Evolutionary conservation across 2,329 filamentous ascomycete genomes (phyloP).

Genomic region (Boeremia exigua): DNA sequence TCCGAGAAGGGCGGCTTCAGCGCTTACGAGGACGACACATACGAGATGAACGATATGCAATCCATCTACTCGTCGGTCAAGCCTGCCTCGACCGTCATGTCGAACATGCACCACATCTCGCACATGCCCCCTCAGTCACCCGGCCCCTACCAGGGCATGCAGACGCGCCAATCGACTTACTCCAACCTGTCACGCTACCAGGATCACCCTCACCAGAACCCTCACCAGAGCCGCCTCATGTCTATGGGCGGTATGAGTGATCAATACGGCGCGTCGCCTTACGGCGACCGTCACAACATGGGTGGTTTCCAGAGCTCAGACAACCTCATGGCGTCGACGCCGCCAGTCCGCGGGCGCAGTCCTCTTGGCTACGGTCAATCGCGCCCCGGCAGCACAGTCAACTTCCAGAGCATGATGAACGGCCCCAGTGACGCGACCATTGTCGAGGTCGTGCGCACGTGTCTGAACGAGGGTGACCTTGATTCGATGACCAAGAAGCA

Average conservation of each 20-base stretch:
- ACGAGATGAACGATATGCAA: constrained; percentile 98
- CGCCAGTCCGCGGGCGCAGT: constrained; percentile 53
- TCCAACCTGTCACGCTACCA: constrained; percentile 69
- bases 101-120: constrained; percentile 74
- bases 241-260: constrained; percentile 64
- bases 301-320: constrained; percentile 53
- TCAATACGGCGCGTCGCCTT: constrained; percentile 45
- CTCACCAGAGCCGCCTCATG: constrained; percentile 63
- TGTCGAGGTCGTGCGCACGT: constrained; percentile 80
- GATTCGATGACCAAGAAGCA: constrained; percentile 99
- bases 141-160: constrained; percentile 69
- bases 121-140: constrained; percentile 84
- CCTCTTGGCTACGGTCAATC: constrained; percentile 57
- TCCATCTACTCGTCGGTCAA: constrained; percentile 94
- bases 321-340: constrained; percentile 48
- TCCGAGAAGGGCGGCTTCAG: constrained; percentile 67
- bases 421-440: constrained; percentile 83
- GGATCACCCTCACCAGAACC: constrained; percentile 64
- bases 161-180: constrained; percentile 74
- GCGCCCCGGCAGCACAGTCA: constrained; percentile 61
- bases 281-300: constrained; percentile 47
- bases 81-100: constrained; percentile 83
- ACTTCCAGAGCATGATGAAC: constrained; percentile 63
- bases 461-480: constrained; percentile 86
- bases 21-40: constrained; percentile 74